phyloP scores from a whole-genome alignment of 306 rosid genomes.

The Ormosia emarginata region DNA sequence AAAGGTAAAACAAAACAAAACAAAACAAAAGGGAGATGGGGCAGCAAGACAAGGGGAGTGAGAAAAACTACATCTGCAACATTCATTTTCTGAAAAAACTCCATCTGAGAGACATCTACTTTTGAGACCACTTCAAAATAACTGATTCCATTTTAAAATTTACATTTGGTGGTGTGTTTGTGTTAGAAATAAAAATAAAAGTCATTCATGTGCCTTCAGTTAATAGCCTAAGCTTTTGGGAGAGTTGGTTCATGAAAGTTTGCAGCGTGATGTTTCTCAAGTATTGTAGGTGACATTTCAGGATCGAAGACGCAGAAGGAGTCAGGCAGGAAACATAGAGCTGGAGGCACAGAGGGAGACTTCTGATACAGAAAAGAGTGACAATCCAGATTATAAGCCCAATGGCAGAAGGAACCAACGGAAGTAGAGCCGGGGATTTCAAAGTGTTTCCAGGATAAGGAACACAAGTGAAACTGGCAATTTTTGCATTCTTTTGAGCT shows the following conservation, averaged over 20 bases:
- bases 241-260: background rate
- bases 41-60: background rate
- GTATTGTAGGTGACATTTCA: conserved; percentile 26
- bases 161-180: background rate
- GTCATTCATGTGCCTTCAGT: too few species aligned
- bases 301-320: conserved; percentile 68
- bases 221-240: too few species aligned
- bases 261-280: conserved; percentile 12
- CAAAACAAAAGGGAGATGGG: background rate
- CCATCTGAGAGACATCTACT: background rate
- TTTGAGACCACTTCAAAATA: background rate
- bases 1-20: background rate
- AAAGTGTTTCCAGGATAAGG: conserved; percentile 17
- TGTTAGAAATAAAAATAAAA: too few species aligned
- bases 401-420: conserved; percentile 43
- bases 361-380: conserved; percentile 54
- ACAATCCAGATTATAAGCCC: conserved; percentile 42
- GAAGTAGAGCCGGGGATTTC: conserved; percentile 28
- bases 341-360: conserved; percentile 35
- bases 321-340: conserved; percentile 43
- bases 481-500: conserved; percentile 44
- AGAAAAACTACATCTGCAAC: background rate
- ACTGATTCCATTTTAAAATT: background rate
- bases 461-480: conserved; percentile 19
- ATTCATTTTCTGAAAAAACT: background rate